phyloP scores from a whole-genome alignment of 345 rosid genomes.

The Cochlearia excelsa region DNA sequence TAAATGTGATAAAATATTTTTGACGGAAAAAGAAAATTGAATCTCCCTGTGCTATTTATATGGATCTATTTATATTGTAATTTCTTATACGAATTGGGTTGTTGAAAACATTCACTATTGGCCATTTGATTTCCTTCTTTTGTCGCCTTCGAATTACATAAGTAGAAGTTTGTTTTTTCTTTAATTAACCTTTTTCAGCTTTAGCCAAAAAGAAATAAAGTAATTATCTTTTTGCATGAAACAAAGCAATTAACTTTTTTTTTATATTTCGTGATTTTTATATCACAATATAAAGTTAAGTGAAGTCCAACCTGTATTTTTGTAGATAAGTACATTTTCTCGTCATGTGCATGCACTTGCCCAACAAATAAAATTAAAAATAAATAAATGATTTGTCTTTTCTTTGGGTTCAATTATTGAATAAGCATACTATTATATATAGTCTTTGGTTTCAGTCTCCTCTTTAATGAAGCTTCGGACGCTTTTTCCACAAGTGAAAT shows the following conservation, averaged over 20 bases:
- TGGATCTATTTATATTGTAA: conserved; percentile 1
- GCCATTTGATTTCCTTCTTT: conserved; percentile 20
- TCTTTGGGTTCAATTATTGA: conserved; percentile 33
- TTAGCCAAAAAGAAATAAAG: conserved; percentile 30
- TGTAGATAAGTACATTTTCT: conserved; percentile 25
- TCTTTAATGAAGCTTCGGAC: conserved; percentile 34
- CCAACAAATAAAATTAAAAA: background rate
- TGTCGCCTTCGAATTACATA: conserved; percentile 31
- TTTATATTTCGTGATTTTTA: conserved; percentile 7
- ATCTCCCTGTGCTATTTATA: conserved; percentile 3
- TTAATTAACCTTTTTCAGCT: conserved; percentile 20
- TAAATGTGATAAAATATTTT: conserved; percentile 17
- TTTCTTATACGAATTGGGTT: conserved; percentile 7
- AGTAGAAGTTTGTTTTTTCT: conserved; percentile 19
- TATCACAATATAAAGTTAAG: conserved; percentile 16
- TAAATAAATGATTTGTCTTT: conserved; percentile 25
- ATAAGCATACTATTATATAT: conserved; percentile 5
- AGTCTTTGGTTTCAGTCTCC: background rate
- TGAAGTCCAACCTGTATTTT: conserved; percentile 35
- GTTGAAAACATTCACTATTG: conserved; percentile 32
- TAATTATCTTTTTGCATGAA: conserved; percentile 24
- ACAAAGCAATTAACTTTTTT: conserved; percentile 25
- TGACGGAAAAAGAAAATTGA: conserved; percentile 9
- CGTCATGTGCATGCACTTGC: conserved; percentile 37
- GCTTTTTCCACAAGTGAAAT: conserved; percentile 25